Evolutionary conservation across 208 protist species (phyloP), one percentile per base, ranked within the genome.

Genomic region (Trypanosoma cruzi): DNA sequence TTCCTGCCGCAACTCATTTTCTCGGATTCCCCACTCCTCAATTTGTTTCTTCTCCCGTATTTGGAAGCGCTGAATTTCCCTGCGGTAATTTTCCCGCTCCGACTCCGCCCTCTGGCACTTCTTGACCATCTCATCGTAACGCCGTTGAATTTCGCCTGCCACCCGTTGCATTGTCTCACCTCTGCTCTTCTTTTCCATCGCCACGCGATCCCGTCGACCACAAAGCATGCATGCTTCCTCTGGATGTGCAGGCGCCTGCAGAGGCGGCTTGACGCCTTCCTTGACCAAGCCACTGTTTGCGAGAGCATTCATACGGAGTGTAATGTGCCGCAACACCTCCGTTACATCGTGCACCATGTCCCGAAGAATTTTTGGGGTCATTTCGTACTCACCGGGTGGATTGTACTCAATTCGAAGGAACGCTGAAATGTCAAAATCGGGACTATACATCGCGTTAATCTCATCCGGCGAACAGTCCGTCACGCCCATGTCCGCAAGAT

Each of bases 381-480:
- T 75, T 56, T 76, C 80, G 61, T 79, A 79, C 8, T 66, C 68
- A 16, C 58, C 22, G 14, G 57, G 70, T 4, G 71, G 62, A 50
- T 73, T 73, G 69, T 72, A 91, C 50, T 64, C 68, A 0, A 79
- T 64, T 31, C 68, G 73, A 28, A 96, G 80, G 67, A 89, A 96
- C 13, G 62, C 58, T n/a, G 69, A 63, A 36, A 92, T 72, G 74
- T 96, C 87, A 77, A 96, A 92, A 57, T 87, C 70, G 11, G 52
- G 64, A 26, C 57, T 73, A 59, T 93, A 94, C 32, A 96, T 69
- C 22, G 78, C 79, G 73, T 95, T 96, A 8, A 96, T 75, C 77
- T 96, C 91, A 10, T 88, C 85, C 37, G 81, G 79, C 20, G 83
- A 83, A 79, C 86, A 93, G 72, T 94, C 91, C 0, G 59, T 76